Evolutionary conservation across 768 basidiomycete genomes (phyloP), one percentile per base, ranked within the genome.

Genomic region (Kwoniella heveanensis): DNA sequence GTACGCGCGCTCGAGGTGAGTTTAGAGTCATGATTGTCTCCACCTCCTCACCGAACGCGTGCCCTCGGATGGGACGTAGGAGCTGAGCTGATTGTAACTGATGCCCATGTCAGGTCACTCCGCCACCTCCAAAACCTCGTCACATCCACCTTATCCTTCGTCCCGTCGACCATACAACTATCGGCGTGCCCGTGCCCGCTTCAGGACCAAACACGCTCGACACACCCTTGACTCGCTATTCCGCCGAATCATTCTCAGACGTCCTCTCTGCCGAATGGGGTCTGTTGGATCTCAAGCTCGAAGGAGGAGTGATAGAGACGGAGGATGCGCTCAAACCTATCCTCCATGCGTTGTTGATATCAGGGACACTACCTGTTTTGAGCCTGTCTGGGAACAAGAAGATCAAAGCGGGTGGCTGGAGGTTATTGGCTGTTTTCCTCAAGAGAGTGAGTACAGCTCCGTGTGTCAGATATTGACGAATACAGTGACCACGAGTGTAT

Each of bases 191-290:
- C 15, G 27, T 62, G 22, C 25, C 73, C 88, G 86, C 84, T 82
- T 90, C 91, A 82, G 92, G n/a, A 88, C 91, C 1, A 86, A 10
- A 86, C 89, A 22, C 88, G 88, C 70, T 77, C 39, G 76, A 80
- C 48, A 60, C 66, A 9, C 74, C 77, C 13, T 83, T 98, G 21
- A 89, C 86, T 0, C 78, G 84, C 1, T 84, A 87, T 1, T 83
- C 86, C 0, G 89, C 91, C 0, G 87, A 88, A 13, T 87, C 92
- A 19, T 84, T 99, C 19, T 89, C 95, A 0, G 95, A 98, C 79
- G 87, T 96, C 15, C 87, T 98, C 67, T 86, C 87, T 8, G 88
- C 96, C 61, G 92, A 97, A 79, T 97, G 93, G 90, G 94, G 93
- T 0, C 82, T 96, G 21, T 83, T 89, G 26, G 94, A 92, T 72